These are phyloP conservation scores for Cucumis hystrix DNA, from an alignment of 306 rosid genomes.

Conservation along the genomic window DNA sequence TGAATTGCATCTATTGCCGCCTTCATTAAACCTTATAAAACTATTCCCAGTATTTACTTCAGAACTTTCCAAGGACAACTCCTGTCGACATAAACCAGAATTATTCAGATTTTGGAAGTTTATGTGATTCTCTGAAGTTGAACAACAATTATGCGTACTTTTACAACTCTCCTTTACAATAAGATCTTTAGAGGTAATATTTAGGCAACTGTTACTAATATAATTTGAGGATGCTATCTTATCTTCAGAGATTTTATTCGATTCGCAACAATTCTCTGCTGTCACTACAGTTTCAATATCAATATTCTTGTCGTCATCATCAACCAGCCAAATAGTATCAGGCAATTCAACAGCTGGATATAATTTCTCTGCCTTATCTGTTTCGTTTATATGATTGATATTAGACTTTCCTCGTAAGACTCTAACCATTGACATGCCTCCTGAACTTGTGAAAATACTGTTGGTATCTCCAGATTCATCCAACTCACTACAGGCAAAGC, in stretches of 20 bases:
- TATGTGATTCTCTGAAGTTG: too few relatives aligned
- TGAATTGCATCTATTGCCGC: background rate
- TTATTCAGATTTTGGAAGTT: background rate
- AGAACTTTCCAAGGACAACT: background rate
- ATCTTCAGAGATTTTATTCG: background rate
- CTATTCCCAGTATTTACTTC: background rate
- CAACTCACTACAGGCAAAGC: constrained; percentile 20
- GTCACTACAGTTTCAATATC: constrained; percentile 9
- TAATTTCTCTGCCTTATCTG: background rate
- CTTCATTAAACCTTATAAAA: background rate
- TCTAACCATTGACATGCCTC: constrained; percentile 7
- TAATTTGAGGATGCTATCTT: constrained; percentile 7
- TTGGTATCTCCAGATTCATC: constrained; percentile 8
- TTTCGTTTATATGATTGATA: constrained; percentile 3
- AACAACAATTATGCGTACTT: too few relatives aligned
- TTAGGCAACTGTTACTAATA: background rate
- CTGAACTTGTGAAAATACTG: constrained; percentile 6
- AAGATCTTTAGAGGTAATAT: too few relatives aligned
- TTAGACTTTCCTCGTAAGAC: constrained; percentile 1
- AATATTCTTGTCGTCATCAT: constrained; percentile 10
- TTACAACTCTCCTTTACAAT: too few relatives aligned
- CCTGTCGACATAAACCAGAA: constrained; percentile 1
- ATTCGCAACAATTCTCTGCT: background rate
- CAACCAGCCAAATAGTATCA: constrained; percentile 1
- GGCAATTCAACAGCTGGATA: constrained; percentile 4